Conservation (phyloP, 2,329 filamentous ascomycete genomes). For the Neonectria ditissima region DNA sequence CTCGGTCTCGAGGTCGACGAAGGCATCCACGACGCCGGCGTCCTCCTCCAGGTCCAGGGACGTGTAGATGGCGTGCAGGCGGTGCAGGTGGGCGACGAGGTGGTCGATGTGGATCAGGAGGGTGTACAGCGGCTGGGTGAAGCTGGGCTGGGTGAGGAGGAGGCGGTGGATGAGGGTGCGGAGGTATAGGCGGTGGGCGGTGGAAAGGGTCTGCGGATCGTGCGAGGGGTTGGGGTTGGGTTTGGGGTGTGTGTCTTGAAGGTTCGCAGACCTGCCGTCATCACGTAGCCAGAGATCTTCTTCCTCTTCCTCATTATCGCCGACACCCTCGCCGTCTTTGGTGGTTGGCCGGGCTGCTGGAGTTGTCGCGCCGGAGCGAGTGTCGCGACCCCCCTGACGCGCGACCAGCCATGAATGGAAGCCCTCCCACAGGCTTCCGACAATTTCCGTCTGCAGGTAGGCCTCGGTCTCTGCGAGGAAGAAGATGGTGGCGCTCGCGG, state of each 20-base stretch:
- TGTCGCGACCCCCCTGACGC: constrained; percentile 47
- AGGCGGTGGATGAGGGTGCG: constrained; percentile 73
- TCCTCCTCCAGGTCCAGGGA: constrained; percentile 85
- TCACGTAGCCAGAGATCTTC: constrained; percentile 47
- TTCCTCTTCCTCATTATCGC: constrained; percentile 35
- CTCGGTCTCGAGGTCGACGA: constrained; percentile 77
- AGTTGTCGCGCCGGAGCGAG: constrained; percentile 40
- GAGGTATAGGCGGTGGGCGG: constrained; percentile 83
- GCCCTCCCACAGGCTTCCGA: constrained; percentile 82
- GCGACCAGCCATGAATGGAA: constrained; percentile 80
- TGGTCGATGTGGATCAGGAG: constrained; percentile 83
- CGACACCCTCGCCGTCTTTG: constrained; percentile 26
- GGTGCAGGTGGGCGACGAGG: constrained; percentile 80
- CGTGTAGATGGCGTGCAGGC: constrained; percentile 81
- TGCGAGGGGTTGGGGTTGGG: constrained; percentile 55
- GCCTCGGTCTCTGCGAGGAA: constrained; percentile 88
- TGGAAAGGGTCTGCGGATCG: constrained; percentile 86
- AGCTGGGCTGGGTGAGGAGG: constrained; percentile 72
- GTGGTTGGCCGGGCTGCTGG: constrained; percentile 30
- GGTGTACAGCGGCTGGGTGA: constrained; percentile 73
- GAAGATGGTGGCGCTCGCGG: constrained; percentile 86
- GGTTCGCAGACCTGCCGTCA: constrained; percentile 20
- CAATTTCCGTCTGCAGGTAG: constrained; percentile 91
- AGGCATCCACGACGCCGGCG: constrained; percentile 82
- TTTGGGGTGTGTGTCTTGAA: constrained; percentile 42